A percentile compares a stretch with the other conserved stretches of the same genome.
Evolutionary conservation across 805 yeast species (phyloP).

Genomic region (Candida endomychidarum): DNA sequence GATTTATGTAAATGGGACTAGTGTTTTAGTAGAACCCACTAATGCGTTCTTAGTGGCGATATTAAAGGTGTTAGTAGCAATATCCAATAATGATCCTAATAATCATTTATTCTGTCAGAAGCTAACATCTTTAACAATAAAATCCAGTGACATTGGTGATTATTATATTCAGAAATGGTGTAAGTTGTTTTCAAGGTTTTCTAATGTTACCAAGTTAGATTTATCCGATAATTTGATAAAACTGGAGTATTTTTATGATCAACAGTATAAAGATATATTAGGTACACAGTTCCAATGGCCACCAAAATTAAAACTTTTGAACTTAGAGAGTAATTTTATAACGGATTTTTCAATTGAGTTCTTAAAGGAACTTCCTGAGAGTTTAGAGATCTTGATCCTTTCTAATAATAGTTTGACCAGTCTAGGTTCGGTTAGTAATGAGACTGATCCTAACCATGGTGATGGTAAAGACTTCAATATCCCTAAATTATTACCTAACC

Average conservation of each 20-base stretch:
- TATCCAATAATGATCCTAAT: constrained; percentile 17
- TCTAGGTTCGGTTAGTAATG: too few species aligned
- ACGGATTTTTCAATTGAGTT: constrained; percentile 19
- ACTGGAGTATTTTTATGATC: constrained; percentile 10
- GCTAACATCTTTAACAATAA: constrained; percentile 23
- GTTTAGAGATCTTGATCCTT: constrained; percentile 25
- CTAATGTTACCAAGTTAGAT: constrained; percentile 21
- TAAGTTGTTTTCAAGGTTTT: constrained; percentile 25
- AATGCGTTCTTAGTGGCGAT: constrained; percentile 30
- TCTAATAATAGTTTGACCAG: constrained; percentile 18
- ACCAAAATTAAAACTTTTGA: constrained; percentile 19
- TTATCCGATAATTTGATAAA: constrained; percentile 27
- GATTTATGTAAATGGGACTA: constrained; percentile 28
- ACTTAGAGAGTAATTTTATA: constrained; percentile 27
- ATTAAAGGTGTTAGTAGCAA: constrained; percentile 26
- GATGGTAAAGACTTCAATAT: constrained; percentile 15
- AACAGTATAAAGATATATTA: constrained; percentile 18
- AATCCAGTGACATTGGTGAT: constrained; percentile 35
- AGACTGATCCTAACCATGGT: too few species aligned
- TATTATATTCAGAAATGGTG: constrained; percentile 33
- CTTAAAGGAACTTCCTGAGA: constrained; percentile 26
- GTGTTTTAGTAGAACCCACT: constrained; percentile 29
- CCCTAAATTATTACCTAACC: constrained; percentile 19
- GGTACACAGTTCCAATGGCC: constrained; percentile 25
- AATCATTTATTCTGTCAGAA: constrained; percentile 18